Base-by-base conservation (phyloP, 441 rosid genomes). In the Geranium incanum region DNA sequence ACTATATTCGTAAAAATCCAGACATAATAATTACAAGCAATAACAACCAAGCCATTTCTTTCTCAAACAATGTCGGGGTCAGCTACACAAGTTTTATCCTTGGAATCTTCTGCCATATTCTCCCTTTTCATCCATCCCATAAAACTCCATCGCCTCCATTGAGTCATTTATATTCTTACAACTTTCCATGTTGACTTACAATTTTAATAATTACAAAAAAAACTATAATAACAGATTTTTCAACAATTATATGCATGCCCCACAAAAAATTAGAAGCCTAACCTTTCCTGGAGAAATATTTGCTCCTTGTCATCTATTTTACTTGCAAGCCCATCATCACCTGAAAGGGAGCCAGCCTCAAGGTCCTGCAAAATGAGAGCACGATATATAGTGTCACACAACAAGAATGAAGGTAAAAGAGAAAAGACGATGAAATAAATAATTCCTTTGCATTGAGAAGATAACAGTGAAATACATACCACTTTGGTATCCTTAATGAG, bases 241-340 rank as follows among this genome's bases (percentile, higher is more conserved):
- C 33, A 28, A 28, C 33, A 28, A 28, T 28, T 28, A 28, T 28
- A 28, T 6, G 33, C 28, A 62, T 62, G 66, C 28, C 9, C 5
- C 18, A 18, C 33, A 12, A 62, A 62, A 21, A 43, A 39, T 52
- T 66, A 9, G n/a, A 79, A 72, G 75, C 64, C 78, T 38, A 70
- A 93, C 98, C 97, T 88, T 82, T 87, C 89, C 79, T 71, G 82
- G 72, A 68, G 77, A 82, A 62, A 57, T 45, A 59, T 63, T 72
- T 65, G 86, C 76, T 83, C 81, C 70, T 76, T 83, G 62, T 36
- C 36, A 55, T 75, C 81, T 36, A 74, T 78, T 36, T 82, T 82
- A 75, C 69, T 79, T 70, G 66, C 64, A 59, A 65, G 36, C 64
- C 69, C 80, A 70, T 59, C 78, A 77, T 62, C 65, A 70, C 1